Percentiles rank a stretch among this genome's conserved stretches.
phyloP scores from a whole-genome alignment of 768 basidiomycete genomes.

The Suillus paluster region DNA sequence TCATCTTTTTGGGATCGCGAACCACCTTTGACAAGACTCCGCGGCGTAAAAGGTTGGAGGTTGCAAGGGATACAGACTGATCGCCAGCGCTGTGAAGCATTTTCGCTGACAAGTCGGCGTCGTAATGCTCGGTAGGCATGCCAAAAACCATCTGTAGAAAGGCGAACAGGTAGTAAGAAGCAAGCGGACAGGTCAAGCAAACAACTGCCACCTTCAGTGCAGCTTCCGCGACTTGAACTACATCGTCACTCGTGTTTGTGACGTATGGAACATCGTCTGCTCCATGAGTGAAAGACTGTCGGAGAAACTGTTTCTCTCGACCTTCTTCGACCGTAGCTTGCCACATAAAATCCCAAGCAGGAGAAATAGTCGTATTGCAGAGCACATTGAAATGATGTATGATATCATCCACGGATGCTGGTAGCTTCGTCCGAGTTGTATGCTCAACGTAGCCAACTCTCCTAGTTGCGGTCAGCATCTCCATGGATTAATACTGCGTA shows the following conservation, averaged over 20 bases:
- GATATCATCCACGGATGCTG: slow-evolving; percentile 49
- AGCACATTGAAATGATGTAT: slow-evolving; percentile 52
- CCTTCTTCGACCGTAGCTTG: slow-evolving; percentile 71
- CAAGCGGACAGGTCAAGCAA: background rate
- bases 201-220: slow-evolving; percentile 63
- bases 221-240: slow-evolving; percentile 61
- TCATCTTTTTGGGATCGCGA: slow-evolving; percentile 62
- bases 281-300: slow-evolving; percentile 55
- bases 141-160: slow-evolving; percentile 72
- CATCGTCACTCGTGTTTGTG: slow-evolving; percentile 34
- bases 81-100: slow-evolving; percentile 64
- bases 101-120: slow-evolving; percentile 57
- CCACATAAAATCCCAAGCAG: slow-evolving; percentile 79
- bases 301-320: slow-evolving; percentile 69
- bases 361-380: slow-evolving; percentile 45
- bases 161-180: slow-evolving; percentile 6
- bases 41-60: slow-evolving; percentile 61
- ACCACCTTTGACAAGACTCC: slow-evolving; percentile 70
- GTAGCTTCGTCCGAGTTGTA: slow-evolving; percentile 43
- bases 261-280: slow-evolving; percentile 33
- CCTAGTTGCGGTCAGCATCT: slow-evolving; percentile 40
- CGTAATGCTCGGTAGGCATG: slow-evolving; percentile 70
- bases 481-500: background rate
- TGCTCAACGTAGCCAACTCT: slow-evolving; percentile 65
- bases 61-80: slow-evolving; percentile 56